Percentiles rank a stretch among this genome's conserved stretches.
phyloP scores from a whole-genome alignment of 2,329 filamentous ascomycete genomes.

The Calonectria naviculata region DNA sequence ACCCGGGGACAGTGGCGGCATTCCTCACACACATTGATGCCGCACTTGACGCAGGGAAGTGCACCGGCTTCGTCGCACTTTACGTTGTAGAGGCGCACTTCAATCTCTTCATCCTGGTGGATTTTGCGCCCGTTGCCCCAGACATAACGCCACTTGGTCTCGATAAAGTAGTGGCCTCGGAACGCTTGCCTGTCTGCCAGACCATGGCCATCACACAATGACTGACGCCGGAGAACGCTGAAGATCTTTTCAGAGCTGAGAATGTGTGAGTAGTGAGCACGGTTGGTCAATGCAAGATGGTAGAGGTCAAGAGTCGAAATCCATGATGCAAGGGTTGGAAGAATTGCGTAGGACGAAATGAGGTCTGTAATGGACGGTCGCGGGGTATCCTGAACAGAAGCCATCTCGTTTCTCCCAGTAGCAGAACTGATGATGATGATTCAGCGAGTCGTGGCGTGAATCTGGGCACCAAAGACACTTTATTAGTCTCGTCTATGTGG shows the following conservation, averaged over 20 bases:
- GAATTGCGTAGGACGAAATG: slow-evolving; percentile 29
- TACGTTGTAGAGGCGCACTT: slow-evolving; percentile 21
- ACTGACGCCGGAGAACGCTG: neutral
- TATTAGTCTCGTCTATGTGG: no score
- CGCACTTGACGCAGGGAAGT: slow-evolving; percentile 24
- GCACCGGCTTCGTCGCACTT: slow-evolving; percentile 25
- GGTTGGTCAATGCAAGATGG: slow-evolving; percentile 23
- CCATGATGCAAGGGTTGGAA: slow-evolving; percentile 21
- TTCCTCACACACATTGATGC: slow-evolving; percentile 32
- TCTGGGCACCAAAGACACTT: no score
- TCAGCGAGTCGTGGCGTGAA: no score
- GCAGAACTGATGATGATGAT: neutral
- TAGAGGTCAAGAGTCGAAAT: slow-evolving; percentile 27
- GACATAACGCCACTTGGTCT: neutral
- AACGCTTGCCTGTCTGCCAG: slow-evolving; percentile 19
- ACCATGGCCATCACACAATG: slow-evolving; percentile 28
- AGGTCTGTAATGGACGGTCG: slow-evolving; percentile 8
- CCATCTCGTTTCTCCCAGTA: neutral
- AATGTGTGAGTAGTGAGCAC: slow-evolving; percentile 4
- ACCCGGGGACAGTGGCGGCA: slow-evolving; percentile 27
- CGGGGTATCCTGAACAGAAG: neutral
- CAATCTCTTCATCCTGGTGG: slow-evolving; percentile 3
- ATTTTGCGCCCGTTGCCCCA: neutral
- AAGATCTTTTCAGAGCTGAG: slow-evolving; percentile 2
- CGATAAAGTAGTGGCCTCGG: neutral